Evolutionary conservation across 179 eudicot species (phyloP).

Genomic region (Beta corolliflora): DNA sequence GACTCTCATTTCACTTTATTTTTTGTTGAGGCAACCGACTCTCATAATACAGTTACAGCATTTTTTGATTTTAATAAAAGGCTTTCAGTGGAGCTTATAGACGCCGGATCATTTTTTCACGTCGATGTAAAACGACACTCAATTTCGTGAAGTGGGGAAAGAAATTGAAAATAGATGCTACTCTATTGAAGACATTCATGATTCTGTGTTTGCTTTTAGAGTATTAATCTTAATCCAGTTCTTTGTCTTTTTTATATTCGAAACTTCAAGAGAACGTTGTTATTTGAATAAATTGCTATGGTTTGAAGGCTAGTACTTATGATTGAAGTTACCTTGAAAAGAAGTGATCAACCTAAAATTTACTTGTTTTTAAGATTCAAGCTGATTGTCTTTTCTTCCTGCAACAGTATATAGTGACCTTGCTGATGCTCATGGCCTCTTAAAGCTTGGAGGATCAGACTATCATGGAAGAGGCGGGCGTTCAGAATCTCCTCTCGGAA

Average conservation of each 20-base stretch:
- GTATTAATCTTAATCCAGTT: not conserved
- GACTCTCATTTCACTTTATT: too few species aligned
- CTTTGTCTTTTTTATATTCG: not conserved
- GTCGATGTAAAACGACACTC: not conserved
- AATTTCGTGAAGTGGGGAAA: too few species aligned
- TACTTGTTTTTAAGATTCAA: not conserved
- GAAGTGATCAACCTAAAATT: not conserved
- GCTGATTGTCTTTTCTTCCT: conserved; percentile 1
- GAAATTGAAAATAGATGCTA: not conserved
- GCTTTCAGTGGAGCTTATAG: not conserved
- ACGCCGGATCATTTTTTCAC: not conserved
- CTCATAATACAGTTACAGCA: not conserved
- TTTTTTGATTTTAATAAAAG: not conserved
- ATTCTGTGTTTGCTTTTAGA: not conserved
- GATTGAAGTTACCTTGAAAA: not conserved
- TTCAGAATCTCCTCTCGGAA: conserved; percentile 77
- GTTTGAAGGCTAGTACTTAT: too few species aligned
- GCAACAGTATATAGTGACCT: conserved; percentile 75
- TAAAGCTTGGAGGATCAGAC: conserved; percentile 97
- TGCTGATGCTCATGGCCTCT: conserved; percentile 70
- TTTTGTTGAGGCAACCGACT: not conserved
- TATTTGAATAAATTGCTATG: too few species aligned
- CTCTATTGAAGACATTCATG: not conserved
- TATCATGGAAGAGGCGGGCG: conserved; percentile 86
- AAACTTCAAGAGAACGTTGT: too few species aligned